Base-by-base conservation (phyloP, 2,329 filamentous ascomycete species). In the Ceratocystis lukuohia region DNA sequence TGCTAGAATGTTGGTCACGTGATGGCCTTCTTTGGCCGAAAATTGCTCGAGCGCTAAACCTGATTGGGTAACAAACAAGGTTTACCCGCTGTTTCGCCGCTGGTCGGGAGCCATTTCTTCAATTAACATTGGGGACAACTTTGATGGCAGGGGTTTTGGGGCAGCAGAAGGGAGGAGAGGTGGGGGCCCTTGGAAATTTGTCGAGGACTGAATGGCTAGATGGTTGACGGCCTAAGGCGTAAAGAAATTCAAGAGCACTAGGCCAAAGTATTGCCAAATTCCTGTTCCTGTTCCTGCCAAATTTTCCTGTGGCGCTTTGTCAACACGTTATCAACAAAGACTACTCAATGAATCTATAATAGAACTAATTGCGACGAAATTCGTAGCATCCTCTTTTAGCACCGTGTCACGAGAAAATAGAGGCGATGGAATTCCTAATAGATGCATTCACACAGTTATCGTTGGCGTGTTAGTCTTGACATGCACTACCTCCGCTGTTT, bases 61-160 rank as follows among this genome's bases (percentile, higher is more conserved):
- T 68, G 61, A 68, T 70, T 68, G 68, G 68, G 68, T 22, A 46
- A 20, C 17, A 44, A 62, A 62, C 28, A 37, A 25, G 22, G 50
- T 68, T 70, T 68, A 69, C 53, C 69, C 69, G 68, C 66, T 20
- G 45, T 68, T 69, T 70, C 66, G 67, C 69, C 69, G 68, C 65
- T 67, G 63, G 37, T 68, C 69, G 67, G 69, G 64, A 65, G 67
- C 37, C 57, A 61, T 68, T 61, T 65, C 57, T 62, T 25, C 22
- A 8, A n/a, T 53, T 25, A 53, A 53, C 48, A 25, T 53, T n/a
- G 48, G 37, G 37, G 37, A 53, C 46, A 59, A 57, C 63, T 62
- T 64, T 64, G 66, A 64, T 66, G 62, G 65, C 66, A 68, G 66
- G 66, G 66, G 66, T 44, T 63, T 25, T 37, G 61, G 37, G 37